Percentiles rank a stretch among this genome's conserved stretches.
Conservation (phyloP, 176 grass and related monocot species). For the Lolium perenne region DNA sequence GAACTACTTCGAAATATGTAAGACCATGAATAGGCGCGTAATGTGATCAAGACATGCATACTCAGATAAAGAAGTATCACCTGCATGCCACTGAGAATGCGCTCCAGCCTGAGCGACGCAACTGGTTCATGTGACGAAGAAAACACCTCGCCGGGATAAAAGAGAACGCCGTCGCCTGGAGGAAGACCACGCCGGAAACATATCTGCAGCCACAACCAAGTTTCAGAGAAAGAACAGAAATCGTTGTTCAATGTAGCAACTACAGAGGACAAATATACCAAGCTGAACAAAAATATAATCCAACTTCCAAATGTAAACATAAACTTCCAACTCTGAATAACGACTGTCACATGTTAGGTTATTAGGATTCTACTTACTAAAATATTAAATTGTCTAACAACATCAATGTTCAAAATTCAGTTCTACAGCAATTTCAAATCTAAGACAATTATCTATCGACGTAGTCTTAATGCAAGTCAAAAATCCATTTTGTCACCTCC, state of each 20-base stretch:
- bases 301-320: not conserved
- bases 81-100: constrained; percentile 98
- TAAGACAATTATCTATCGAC: not conserved
- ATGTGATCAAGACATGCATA: not conserved
- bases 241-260: not conserved
- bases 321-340: constrained; percentile 10
- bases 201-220: constrained; percentile 49
- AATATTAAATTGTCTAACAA: constrained; percentile 4
- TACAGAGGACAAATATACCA: constrained; percentile 1
- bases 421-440: not conserved
- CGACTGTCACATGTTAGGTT: not conserved
- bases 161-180: constrained; percentile 91
- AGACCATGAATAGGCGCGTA: too few species aligned
- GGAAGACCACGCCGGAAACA: constrained; percentile 93
- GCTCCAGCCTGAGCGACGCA: constrained; percentile 84
- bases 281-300: constrained; percentile 18
- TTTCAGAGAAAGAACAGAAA: constrained; percentile 10
- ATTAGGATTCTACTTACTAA: not conserved
- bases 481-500: not conserved
- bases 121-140: constrained; percentile 89
- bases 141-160: constrained; percentile 97
- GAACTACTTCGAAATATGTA: not conserved
- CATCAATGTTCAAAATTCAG: not conserved
- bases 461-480: constrained; percentile 16
- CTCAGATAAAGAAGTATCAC: constrained; percentile 48